Percentiles rank a stretch among this genome's conserved stretches.
Conservation (phyloP, 1,284 basidiomycete genomes). For the Sanguinoderma infundibulare region DNA sequence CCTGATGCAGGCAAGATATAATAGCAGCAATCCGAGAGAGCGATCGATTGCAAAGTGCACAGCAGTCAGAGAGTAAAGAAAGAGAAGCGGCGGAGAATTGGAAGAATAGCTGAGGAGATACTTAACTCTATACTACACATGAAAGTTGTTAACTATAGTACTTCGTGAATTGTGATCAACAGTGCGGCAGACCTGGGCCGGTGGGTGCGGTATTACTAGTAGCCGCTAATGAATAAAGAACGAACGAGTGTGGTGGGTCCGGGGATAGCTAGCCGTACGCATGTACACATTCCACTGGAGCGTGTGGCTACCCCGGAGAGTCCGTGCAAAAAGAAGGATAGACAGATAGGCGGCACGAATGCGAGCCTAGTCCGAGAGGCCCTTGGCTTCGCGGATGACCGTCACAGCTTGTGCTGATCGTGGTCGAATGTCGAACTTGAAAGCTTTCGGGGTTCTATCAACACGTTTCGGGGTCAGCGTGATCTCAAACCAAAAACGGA, state of each 20-base stretch:
- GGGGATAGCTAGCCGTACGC: conserved; percentile 1
- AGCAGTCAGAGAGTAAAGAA: background rate
- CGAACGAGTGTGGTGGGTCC: conserved; percentile 1
- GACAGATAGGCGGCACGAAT: background rate
- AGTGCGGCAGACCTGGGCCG: background rate
- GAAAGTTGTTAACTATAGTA: background rate
- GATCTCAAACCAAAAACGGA: too few relatives aligned
- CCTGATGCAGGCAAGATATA: background rate
- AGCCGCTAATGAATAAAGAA: background rate
- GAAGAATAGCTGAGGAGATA: background rate
- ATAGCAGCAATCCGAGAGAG: background rate
- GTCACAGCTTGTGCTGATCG: conserved; percentile 33
- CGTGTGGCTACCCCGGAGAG: background rate
- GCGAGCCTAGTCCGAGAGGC: conserved; percentile 18
- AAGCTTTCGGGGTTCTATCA: conserved; percentile 28
- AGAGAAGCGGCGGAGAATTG: background rate
- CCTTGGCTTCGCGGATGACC: conserved; percentile 29
- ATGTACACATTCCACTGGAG: background rate
- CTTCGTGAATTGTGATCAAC: background rate
- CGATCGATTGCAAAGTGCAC: background rate
- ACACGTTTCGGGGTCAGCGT: background rate
- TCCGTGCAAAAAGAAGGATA: background rate
- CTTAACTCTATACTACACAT: background rate
- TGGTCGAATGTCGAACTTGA: conserved; percentile 36
- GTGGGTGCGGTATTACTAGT: background rate